phyloP scores from a whole-genome alignment of 805 yeast species.

The Candida nanaspora region DNA sequence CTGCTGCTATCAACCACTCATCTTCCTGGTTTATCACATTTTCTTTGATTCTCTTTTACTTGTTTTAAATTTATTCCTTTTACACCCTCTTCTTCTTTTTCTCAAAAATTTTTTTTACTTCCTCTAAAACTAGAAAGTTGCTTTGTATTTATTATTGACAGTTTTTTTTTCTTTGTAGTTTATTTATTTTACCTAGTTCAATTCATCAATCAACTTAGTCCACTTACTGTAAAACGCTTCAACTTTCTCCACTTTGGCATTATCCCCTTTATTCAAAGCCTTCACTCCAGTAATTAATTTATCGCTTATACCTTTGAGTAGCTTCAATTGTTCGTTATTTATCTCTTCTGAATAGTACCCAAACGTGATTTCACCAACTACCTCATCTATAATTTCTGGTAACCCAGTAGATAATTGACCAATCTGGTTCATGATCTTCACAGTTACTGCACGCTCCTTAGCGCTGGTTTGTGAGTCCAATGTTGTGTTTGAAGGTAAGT shows the following conservation, averaged over 20 bases:
- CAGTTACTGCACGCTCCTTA: neutral
- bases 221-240: conserved; percentile 55
- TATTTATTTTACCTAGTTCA: neutral
- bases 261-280: conserved; percentile 32
- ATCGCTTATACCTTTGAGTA: neutral
- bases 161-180: neutral
- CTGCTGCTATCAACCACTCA: neutral
- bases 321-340: neutral
- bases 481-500: conserved; percentile 27
- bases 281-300: conserved; percentile 31
- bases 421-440: neutral
- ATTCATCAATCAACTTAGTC: conserved; percentile 27
- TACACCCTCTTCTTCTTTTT: neutral
- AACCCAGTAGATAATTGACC: neutral
- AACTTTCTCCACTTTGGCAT: conserved; percentile 39
- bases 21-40: neutral
- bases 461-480: neutral
- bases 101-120: too few relatives aligned
- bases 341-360: neutral
- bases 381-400: conserved; percentile 2
- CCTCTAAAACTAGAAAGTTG: neutral
- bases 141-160: neutral
- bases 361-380: conserved; percentile 11
- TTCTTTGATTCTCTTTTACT: neutral
- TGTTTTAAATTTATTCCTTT: neutral